Conservation (phyloP, 371 early-diverging fungal genomes). For the Mortierella sp. region DNA sequence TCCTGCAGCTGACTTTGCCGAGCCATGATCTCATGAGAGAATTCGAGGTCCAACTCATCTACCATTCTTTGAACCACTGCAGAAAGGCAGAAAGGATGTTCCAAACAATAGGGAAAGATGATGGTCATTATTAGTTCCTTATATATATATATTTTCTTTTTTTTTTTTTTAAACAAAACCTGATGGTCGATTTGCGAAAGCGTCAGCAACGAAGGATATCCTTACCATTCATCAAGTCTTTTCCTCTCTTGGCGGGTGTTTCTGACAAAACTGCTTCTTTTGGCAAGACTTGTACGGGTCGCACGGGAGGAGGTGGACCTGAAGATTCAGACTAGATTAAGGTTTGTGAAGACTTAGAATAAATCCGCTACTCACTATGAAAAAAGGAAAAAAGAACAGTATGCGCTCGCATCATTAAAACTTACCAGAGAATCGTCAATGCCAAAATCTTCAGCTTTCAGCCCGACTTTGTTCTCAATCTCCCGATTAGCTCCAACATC, state of each 20-base stretch:
- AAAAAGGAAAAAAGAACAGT: no score
- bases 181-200: neutral
- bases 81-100: neutral
- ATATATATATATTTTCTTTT: no score
- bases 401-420: neutral
- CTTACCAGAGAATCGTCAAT: constrained; percentile 51
- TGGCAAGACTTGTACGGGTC: neutral
- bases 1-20: constrained; percentile 73
- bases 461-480: constrained; percentile 81
- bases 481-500: constrained; percentile 83
- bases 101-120: neutral
- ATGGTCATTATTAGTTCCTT: neutral
- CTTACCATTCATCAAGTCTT: constrained; percentile 70
- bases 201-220: neutral
- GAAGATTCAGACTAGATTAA: constrained; percentile 11
- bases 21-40: constrained; percentile 68
- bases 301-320: constrained; percentile 1
- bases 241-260: constrained; percentile 56
- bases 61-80: constrained; percentile 79
- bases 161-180: neutral
- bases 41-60: constrained; percentile 75
- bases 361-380: no score
- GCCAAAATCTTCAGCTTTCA: constrained; percentile 73
- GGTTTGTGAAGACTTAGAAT: neutral
- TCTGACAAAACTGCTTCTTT: constrained; percentile 1